Conservation (phyloP, 148 eudicot species). For the Rhododendron mucronatum region DNA sequence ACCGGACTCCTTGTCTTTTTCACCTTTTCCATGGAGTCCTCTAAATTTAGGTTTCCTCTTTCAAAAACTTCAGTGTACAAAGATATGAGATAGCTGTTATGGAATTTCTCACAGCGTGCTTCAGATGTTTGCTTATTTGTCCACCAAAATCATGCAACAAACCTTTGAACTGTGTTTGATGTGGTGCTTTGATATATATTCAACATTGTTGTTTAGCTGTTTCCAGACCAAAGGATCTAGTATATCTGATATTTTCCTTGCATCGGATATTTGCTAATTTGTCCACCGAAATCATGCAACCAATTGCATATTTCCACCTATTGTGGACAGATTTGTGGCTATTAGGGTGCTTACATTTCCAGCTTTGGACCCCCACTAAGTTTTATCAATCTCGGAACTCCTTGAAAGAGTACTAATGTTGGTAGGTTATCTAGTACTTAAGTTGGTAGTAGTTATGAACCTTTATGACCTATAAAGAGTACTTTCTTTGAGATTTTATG, state of each 20-base stretch:
- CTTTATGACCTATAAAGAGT: no score
- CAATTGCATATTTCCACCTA: no score
- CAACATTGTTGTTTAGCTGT: neutral
- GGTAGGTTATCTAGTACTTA: no score
- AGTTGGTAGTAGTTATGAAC: no score
- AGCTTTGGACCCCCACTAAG: no score
- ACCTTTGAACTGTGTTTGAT: neutral
- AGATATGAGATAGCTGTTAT: neutral
- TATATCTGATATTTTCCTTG: slow-evolving; percentile 80
- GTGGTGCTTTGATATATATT: neutral
- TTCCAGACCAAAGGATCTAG: slow-evolving; percentile 86
- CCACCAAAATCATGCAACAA: neutral
- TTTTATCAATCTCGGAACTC: neutral
- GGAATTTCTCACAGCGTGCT: neutral
- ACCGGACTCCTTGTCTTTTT: neutral
- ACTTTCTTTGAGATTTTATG: no score
- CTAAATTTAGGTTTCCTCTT: neutral
- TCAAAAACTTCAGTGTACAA: neutral
- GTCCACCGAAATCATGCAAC: no score
- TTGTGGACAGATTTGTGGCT: neutral
- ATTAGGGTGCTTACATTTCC: neutral
- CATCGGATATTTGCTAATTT: slow-evolving; percentile 31
- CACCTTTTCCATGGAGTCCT: neutral
- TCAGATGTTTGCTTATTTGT: neutral
- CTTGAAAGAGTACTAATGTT: no score